Percentiles rank a stretch among this genome's conserved stretches.
phyloP scores from a whole-genome alignment of 441 rosid genomes.

The Dalechampia spathulata region DNA sequence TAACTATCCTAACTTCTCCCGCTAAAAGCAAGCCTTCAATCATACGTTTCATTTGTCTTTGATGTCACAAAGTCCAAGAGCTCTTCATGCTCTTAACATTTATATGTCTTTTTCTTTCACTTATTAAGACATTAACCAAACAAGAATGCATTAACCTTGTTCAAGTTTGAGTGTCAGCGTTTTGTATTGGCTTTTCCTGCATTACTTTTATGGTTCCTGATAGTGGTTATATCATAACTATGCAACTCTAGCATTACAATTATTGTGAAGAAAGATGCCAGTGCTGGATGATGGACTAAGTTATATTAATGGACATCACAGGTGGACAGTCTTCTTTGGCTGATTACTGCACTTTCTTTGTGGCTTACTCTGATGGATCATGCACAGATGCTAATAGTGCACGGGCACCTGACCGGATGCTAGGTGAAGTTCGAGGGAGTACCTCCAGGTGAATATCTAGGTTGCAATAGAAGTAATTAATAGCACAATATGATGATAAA shows the following conservation, averaged over 20 bases:
- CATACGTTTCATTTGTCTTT: no score
- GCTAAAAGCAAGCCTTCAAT: neutral
- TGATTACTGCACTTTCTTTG: constrained; percentile 95
- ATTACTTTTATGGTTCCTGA: no score
- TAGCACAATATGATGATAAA: neutral
- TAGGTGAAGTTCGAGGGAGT: constrained; percentile 97
- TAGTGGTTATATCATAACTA: no score
- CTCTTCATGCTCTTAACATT: no score
- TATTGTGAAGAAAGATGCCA: neutral
- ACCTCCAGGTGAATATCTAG: constrained; percentile 65
- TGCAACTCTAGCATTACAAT: neutral
- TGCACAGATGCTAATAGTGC: constrained; percentile 94
- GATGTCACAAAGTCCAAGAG: no score
- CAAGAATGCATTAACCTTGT: no score
- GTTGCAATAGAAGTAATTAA: neutral
- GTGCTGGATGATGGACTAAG: neutral
- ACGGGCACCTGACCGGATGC: constrained; percentile 91
- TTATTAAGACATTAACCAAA: no score
- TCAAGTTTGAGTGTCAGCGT: no score
- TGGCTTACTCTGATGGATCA: constrained; percentile 98
- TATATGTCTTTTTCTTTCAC: no score
- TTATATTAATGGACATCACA: constrained; percentile 28
- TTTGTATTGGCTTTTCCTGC: no score
- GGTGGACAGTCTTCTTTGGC: constrained; percentile 99
- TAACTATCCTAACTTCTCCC: neutral